Evolutionary conservation across 1,284 basidiomycete species (phyloP).

Genomic region (Pseudozyma sp.): DNA sequence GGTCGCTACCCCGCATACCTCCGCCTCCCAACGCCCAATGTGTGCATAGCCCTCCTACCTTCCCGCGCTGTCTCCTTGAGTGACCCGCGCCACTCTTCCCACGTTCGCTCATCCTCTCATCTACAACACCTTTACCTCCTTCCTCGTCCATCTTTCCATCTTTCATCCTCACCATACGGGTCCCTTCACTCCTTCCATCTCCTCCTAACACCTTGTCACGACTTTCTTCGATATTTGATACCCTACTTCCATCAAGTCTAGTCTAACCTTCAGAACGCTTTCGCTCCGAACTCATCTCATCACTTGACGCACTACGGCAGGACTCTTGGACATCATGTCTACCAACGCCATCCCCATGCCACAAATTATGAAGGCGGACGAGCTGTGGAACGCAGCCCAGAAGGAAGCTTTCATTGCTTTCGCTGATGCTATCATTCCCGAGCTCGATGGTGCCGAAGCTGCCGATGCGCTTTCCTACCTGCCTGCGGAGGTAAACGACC

Average conservation of each 20-base stretch:
- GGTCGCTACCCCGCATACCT: no score
- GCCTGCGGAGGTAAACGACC: constrained; percentile 50
- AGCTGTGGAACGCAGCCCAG: constrained; percentile 47
- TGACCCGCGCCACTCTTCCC: not conserved
- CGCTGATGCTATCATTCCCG: constrained; percentile 62
- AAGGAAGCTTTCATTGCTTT: constrained; percentile 57
- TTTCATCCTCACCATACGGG: not conserved
- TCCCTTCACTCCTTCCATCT: not conserved
- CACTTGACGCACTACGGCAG: not conserved
- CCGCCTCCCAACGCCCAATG: no score
- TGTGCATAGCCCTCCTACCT: no score
- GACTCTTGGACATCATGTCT: constrained; percentile 26
- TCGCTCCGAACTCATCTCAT: not conserved
- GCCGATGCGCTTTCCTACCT: constrained; percentile 56
- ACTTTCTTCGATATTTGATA: not conserved
- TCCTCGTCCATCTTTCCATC: not conserved
- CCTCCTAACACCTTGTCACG: not conserved
- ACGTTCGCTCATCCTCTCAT: not conserved
- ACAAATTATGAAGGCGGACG: constrained; percentile 45
- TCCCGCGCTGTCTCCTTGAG: not conserved
- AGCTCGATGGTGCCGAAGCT: constrained; percentile 55
- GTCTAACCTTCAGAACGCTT: not conserved
- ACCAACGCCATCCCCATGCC: constrained; percentile 37
- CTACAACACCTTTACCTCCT: not conserved
- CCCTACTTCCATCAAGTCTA: not conserved